A percentile compares a stretch with the other conserved stretches of the same genome.
These are phyloP conservation scores for Epichloe coenophiala DNA, from an alignment of 2,329 filamentous ascomycete genomes.

Conservation along the genomic window DNA sequence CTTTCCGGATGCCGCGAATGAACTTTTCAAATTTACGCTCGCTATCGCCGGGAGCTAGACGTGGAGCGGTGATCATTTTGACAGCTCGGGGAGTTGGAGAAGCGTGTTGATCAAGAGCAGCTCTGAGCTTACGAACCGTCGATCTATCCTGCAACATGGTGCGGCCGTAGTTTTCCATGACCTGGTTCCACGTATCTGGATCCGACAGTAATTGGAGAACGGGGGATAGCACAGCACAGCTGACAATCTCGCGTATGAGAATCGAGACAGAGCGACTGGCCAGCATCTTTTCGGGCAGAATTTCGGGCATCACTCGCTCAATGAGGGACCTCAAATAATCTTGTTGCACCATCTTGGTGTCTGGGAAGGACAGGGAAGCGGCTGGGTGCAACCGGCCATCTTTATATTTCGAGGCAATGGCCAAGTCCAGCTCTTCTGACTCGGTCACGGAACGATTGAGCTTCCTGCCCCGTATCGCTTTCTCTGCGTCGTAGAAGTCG, in stretches of 20 bases:
- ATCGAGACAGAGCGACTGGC: conserved; percentile 70
- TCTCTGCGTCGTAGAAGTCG: conserved; percentile 84
- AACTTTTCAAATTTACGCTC: conserved; percentile 93
- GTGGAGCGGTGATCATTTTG: conserved; percentile 59
- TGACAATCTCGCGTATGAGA: conserved; percentile 78
- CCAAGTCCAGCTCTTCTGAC: conserved; percentile 87
- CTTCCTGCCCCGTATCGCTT: conserved; percentile 72
- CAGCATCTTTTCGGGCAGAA: conserved; percentile 62
- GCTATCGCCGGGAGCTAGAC: conserved; percentile 67
- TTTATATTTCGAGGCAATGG: conserved; percentile 87
- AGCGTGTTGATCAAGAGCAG: conserved; percentile 86
- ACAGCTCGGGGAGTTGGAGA: conserved; percentile 58
- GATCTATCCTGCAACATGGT: conserved; percentile 89
- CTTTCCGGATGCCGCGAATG: conserved; percentile 74
- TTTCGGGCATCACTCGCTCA: conserved; percentile 54
- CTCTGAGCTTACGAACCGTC: conserved; percentile 80
- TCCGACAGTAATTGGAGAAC: conserved; percentile 70
- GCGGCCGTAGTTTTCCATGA: conserved; percentile 80
- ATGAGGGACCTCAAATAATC: conserved; percentile 73
- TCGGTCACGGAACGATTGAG: conserved; percentile 85
- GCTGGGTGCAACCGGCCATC: conserved; percentile 82
- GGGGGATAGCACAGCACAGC: conserved; percentile 79
- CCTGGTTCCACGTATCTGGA: conserved; percentile 93
- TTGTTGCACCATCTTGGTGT: conserved; percentile 75
- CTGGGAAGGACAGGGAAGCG: conserved; percentile 68